phyloP scores from a whole-genome alignment of 2,329 filamentous ascomycete genomes.

The Penicillium rolfsii region DNA sequence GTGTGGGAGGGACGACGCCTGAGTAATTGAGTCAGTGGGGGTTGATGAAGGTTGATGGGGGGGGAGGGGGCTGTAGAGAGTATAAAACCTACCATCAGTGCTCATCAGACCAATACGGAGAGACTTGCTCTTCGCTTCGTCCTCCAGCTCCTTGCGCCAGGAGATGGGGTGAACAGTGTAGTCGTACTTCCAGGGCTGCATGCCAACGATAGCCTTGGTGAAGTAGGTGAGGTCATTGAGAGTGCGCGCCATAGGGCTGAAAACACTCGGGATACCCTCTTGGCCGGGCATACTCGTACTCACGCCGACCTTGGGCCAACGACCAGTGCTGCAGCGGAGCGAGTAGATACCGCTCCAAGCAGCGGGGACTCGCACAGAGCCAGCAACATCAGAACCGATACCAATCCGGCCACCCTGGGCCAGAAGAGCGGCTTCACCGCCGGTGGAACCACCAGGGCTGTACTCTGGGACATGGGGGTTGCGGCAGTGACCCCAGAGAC shows the following conservation, averaged over 20 bases:
- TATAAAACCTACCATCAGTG: conserved; percentile 61
- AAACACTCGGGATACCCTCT: conserved; percentile 85
- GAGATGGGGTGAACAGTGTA: conserved; percentile 81
- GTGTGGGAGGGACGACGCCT: conserved; percentile 81
- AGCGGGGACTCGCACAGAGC: conserved; percentile 82
- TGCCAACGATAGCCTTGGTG: conserved; percentile 72
- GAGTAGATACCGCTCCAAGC: conserved; percentile 90
- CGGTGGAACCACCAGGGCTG: conserved; percentile 86
- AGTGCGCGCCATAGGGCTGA: conserved; percentile 89
- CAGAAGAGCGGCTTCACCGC: conserved; percentile 79
- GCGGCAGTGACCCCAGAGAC: conserved; percentile 77
- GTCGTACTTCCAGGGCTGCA: conserved; percentile 89
- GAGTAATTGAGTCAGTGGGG: not conserved
- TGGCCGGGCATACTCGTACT: conserved; percentile 90
- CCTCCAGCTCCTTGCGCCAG: conserved; percentile 68
- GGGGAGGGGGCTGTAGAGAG: not conserved
- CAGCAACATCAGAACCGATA: conserved; percentile 87
- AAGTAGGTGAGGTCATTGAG: conserved; percentile 84
- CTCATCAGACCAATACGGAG: conserved; percentile 76
- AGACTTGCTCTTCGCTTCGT: conserved; percentile 63
- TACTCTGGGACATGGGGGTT: conserved; percentile 86
- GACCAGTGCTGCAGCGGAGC: conserved; percentile 81
- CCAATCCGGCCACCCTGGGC: conserved; percentile 83
- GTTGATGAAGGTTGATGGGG: not conserved
- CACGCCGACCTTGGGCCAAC: conserved; percentile 85